Base-by-base conservation (phyloP, 306 rosid genomes). In the Arachis hypogaea region DNA sequence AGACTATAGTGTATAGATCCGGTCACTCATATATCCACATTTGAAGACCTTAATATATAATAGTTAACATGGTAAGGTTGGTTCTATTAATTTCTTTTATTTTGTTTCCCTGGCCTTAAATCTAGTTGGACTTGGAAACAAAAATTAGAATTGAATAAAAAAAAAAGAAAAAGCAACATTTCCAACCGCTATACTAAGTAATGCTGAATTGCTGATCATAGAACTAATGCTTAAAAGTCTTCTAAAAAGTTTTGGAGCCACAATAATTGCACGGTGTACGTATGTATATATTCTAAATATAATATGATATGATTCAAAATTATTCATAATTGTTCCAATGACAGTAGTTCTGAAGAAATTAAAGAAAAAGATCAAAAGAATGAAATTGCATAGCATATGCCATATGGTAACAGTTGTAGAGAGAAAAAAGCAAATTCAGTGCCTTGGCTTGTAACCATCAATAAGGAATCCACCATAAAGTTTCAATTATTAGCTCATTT, bases 391-490 rank as follows among this genome's bases (percentile, higher is more conserved):
- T 22, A 22, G 28, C 28, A 22, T 22, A 22, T 22, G 28, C 28
- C 28, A 22, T 22, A 22, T 0, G 28, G 28, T 22, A 22, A 22
- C 28, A 22, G 28, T 22, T 22, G 28, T 22, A 22, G 28, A 22
- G 28, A 22, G 28, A 22, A 22, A 22, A 22, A 22, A 22, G 28
- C 28, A 22, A 22, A 54, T 43, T 1, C 38, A 43, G 36, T 11
- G 16, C 0, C 66, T 65, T 56, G 11, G 51, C 29, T 41, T 61
- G 18, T 59, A 51, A 40, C 14, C 58, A 59, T 11, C 41, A 5
- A 63, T 4, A 9, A 75, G 45, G 74, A 75, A 75, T 69, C 80
- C 59, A 0, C 28, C 28, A 47, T 18, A 50, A 80, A 41, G 77
- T 75, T 69, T 75, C 73, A 56, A 80, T 58, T 62, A 65, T 76